Evolutionary conservation across 2,329 filamentous ascomycete genomes (phyloP).

Genomic region (Penicillium sp.): DNA sequence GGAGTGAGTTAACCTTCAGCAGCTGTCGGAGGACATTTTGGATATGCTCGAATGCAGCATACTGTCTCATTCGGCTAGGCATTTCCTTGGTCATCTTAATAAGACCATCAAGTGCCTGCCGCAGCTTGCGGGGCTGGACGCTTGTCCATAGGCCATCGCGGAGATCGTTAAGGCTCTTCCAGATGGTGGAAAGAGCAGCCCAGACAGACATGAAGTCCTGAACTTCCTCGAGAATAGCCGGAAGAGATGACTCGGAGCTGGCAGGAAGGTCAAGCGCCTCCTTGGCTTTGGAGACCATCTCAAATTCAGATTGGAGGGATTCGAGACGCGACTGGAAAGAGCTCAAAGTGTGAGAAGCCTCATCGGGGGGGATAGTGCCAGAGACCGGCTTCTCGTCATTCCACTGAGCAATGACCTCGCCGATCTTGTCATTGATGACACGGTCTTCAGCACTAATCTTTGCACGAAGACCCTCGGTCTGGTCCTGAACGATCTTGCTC

Average conservation of each 20-base stretch:
- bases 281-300: slow-evolving; percentile 94
- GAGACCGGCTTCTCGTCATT: slow-evolving; percentile 96
- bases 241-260: slow-evolving; percentile 74
- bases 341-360: slow-evolving; percentile 77
- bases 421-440: slow-evolving; percentile 83
- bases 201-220: slow-evolving; percentile 99
- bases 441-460: slow-evolving; percentile 95
- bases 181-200: slow-evolving; percentile 92
- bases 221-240: slow-evolving; percentile 88
- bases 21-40: slow-evolving; percentile 85
- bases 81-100: slow-evolving; percentile 99
- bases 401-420: slow-evolving; percentile 82
- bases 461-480: slow-evolving; percentile 88
- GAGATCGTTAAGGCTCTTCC: slow-evolving; percentile 92
- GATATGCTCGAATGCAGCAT: slow-evolving; percentile 98
- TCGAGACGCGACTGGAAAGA: slow-evolving; percentile 84
- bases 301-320: slow-evolving; percentile 78
- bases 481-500: slow-evolving; percentile 91
- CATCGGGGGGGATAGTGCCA: slow-evolving; percentile 84
- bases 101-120: slow-evolving; percentile 81
- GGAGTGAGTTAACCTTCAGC: slow-evolving; percentile 83
- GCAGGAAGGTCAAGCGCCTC: slow-evolving; percentile 89
- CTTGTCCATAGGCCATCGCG: slow-evolving; percentile 92
- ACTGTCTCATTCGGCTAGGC: slow-evolving; percentile 98
- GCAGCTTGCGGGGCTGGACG: slow-evolving; percentile 89